A percentile compares a stretch with the other conserved stretches of the same genome.
phyloP scores from a whole-genome alignment of 257 asterid species.

The Fraxinus quadrangulata region DNA sequence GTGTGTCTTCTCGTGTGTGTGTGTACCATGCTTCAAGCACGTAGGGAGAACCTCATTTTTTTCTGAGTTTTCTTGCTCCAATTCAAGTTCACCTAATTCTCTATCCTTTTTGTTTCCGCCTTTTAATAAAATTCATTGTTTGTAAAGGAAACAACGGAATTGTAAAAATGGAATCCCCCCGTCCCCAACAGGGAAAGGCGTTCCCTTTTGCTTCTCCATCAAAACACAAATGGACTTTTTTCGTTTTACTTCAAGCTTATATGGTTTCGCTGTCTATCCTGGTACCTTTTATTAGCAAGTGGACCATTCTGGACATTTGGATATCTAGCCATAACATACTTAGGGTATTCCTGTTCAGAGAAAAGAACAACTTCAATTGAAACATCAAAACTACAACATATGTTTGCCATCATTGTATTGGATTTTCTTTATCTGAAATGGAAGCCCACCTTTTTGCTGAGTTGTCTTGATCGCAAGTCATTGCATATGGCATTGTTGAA shows the following conservation, averaged over 20 bases:
- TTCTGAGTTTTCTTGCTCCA: not conserved
- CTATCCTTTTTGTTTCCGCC: not conserved
- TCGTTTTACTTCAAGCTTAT: not conserved
- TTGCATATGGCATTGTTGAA: not conserved
- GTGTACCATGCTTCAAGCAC: too few relatives aligned
- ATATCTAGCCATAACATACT: not conserved
- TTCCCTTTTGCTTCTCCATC: not conserved
- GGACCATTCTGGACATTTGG: not conserved
- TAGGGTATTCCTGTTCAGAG: not conserved
- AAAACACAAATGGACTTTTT: not conserved
- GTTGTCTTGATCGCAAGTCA: not conserved
- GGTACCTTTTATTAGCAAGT: not conserved
- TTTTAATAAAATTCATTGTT: not conserved
- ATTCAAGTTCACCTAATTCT: not conserved
- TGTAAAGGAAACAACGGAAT: not conserved
- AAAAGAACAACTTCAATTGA: not conserved
- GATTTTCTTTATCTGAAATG: not conserved
- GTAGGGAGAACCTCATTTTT: not conserved
- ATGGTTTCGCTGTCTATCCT: not conserved
- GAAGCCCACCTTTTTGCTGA: not conserved
- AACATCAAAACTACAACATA: not conserved
- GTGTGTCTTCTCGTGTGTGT: not conserved
- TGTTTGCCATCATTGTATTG: not conserved
- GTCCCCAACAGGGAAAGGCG: not conserved
- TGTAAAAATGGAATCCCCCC: not conserved